Base-by-base conservation (phyloP, 441 rosid genomes). In the Geranium incanum region DNA sequence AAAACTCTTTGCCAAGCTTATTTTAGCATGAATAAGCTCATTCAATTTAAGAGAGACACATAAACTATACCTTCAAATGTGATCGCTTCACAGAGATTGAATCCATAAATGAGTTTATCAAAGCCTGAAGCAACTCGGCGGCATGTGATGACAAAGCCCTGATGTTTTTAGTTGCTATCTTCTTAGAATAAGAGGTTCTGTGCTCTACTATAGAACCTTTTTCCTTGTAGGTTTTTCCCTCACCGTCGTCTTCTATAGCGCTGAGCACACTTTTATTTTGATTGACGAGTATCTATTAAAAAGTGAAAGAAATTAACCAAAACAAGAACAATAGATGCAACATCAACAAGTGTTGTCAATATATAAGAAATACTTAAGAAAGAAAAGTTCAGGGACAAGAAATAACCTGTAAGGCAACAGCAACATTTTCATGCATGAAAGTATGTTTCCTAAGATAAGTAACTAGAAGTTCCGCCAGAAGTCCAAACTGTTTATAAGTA, bases 351-450 rank as follows among this genome's bases (percentile, higher is more conserved):
- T 23, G 71, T 43, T 41, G 33, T 23, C 66, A 33, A 75, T 0
- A 4, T 37, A 36, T n/a, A 70, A 16, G 13, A 45, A 45, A 7
- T 28, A 41, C 39, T 65, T 9, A 62, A 67, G 38, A 7, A 62
- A 66, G 68, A 75, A 7, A 62, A 66, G 68, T 73, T 1, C 5
- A 13, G 4, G 5, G 19, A 19, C 37, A 67, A 66, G 65, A 71
- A 59, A 69, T 75, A 69, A 94, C 99, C 86, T 90, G 89, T 65
- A 95, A 70, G 73, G 97, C 85, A 83, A 84, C 77, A 77, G 89
- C 85, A 75, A 90, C 82, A 36, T 76, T 75, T 78, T 88, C 89
- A 70, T 82, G 87, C 96, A 92, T 90, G 78, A 80, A 84, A 59
- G 96, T 59, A 57, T 90, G 79, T 70, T 84, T 85, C 77, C 85